phyloP scores from a whole-genome alignment of 2,329 filamentous ascomycete genomes.

The Nigrospora sphaerica region DNA sequence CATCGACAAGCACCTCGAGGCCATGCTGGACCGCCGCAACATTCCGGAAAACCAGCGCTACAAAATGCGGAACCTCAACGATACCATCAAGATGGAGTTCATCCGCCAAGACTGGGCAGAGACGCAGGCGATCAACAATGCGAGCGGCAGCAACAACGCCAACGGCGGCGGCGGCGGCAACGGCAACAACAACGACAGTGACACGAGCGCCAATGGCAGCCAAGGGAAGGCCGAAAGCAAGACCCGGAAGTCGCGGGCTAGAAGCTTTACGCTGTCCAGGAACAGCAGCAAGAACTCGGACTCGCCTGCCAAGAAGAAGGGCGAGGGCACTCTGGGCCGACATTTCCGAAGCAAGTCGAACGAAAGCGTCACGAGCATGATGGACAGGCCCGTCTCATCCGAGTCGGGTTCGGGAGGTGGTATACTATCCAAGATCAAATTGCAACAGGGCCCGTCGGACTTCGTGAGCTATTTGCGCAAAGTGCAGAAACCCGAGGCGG shows the following conservation, averaged over 20 bases:
- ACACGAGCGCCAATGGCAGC: constrained; percentile 26
- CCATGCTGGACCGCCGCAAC: constrained; percentile 74
- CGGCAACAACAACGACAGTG: constrained; percentile 26
- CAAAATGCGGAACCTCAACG: constrained; percentile 85
- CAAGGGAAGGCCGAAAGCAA: constrained; percentile 36
- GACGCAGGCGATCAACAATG: constrained; percentile 40
- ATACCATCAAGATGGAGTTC: constrained; percentile 92
- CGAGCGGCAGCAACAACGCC: constrained; percentile 37
- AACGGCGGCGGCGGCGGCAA: constrained; percentile 17
- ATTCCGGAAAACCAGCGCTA: constrained; percentile 90
- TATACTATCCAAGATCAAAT: constrained; percentile 63
- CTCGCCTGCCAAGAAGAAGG: constrained; percentile 72
- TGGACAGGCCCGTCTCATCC: constrained; percentile 48
- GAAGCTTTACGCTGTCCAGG: constrained; percentile 72
- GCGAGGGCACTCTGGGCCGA: constrained; percentile 54
- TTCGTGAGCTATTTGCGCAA: constrained; percentile 82
- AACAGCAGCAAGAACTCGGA: constrained; percentile 43
- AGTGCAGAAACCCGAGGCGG: constrained; percentile 69
- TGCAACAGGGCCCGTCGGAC: constrained; percentile 68
- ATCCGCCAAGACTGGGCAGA: constrained; percentile 82
- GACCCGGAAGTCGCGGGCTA: constrained; percentile 57
- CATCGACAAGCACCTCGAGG: constrained; percentile 51
- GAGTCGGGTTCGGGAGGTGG: constrained; percentile 48
- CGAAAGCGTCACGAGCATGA: constrained; percentile 52
- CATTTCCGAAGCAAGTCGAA: constrained; percentile 67